A percentile compares a stretch with the other conserved stretches of the same genome.
Evolutionary conservation across 2,329 filamentous ascomycete genomes (phyloP).

Genomic region (Teratosphaeria nubilosa): DNA sequence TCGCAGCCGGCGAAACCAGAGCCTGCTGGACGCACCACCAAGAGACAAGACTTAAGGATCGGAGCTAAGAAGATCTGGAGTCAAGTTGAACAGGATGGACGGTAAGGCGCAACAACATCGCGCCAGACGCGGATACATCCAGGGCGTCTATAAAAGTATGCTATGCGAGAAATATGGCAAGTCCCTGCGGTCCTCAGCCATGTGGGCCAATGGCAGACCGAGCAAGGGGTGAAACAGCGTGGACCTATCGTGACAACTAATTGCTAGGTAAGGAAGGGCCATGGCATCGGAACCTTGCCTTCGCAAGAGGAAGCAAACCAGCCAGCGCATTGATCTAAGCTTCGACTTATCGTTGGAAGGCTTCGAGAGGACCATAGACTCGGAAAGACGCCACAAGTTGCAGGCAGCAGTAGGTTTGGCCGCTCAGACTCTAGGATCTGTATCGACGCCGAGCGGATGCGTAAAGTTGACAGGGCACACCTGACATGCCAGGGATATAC

Average conservation of each 20-base stretch:
- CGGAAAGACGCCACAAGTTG: not conserved
- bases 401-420: not conserved
- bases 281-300: constrained; percentile 1
- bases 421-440: not conserved
- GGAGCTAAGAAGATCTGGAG: not conserved
- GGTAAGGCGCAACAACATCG: constrained; percentile 3
- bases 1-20: constrained; percentile 16
- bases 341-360: not conserved
- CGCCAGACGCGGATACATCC: constrained; percentile 18
- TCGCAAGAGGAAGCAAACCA: not conserved
- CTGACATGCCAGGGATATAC: constrained; percentile 5
- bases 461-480: not conserved
- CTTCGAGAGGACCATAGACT: not conserved
- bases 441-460: not conserved
- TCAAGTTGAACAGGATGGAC: constrained; percentile 1
- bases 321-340: not conserved
- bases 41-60: constrained; percentile 12
- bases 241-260: constrained; percentile 16
- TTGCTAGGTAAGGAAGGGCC: constrained; percentile 18
- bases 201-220: constrained; percentile 16
- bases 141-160: constrained; percentile 6
- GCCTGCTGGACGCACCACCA: constrained; percentile 16
- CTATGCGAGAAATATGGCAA: constrained; percentile 16
- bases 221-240: constrained; percentile 26
- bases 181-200: constrained; percentile 14